Percentiles rank a stretch among this genome's conserved stretches.
phyloP scores from a whole-genome alignment of 2,329 filamentous ascomycete genomes.

The Talaromyces sp. region DNA sequence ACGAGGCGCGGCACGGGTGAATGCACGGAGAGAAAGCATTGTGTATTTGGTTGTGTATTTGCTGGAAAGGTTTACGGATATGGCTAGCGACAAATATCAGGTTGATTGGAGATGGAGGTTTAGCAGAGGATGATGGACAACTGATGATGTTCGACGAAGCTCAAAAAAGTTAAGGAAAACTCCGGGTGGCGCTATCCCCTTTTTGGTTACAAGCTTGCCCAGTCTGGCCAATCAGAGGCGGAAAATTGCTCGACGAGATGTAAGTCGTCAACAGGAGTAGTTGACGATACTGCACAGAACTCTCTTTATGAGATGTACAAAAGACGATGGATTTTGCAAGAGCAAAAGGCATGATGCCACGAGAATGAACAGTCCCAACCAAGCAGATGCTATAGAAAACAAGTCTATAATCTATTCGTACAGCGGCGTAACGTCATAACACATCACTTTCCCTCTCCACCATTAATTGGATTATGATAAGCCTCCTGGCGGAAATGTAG shows the following conservation, averaged over 20 bases:
- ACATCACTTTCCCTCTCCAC: neutral
- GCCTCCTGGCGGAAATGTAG: constrained; percentile 73
- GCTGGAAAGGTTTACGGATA: neutral
- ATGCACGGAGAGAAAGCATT: constrained; percentile 68
- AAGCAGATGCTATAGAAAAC: neutral
- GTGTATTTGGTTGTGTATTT: constrained; percentile 27
- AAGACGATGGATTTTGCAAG: neutral
- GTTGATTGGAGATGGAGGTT: neutral
- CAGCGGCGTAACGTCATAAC: constrained; percentile 17
- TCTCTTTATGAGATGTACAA: neutral
- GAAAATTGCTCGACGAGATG: constrained; percentile 20
- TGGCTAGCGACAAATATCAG: neutral
- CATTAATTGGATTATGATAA: constrained; percentile 37
- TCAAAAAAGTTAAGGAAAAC: constrained; percentile 23
- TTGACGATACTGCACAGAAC: neutral
- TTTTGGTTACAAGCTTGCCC: constrained; percentile 3
- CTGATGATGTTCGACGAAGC: constrained; percentile 18
- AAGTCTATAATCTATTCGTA: constrained; percentile 15
- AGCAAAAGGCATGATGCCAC: neutral
- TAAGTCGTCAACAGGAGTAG: constrained; percentile 15
- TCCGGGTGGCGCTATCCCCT: constrained; percentile 24
- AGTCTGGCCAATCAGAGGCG: constrained; percentile 9
- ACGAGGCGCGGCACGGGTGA: constrained; percentile 66
- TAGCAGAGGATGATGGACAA: constrained; percentile 8
- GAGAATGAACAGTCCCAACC: too few relatives aligned